A percentile compares a stretch with the other conserved stretches of the same genome.
Conservation (phyloP, 306 rosid genomes). For the Lablab purpureus region DNA sequence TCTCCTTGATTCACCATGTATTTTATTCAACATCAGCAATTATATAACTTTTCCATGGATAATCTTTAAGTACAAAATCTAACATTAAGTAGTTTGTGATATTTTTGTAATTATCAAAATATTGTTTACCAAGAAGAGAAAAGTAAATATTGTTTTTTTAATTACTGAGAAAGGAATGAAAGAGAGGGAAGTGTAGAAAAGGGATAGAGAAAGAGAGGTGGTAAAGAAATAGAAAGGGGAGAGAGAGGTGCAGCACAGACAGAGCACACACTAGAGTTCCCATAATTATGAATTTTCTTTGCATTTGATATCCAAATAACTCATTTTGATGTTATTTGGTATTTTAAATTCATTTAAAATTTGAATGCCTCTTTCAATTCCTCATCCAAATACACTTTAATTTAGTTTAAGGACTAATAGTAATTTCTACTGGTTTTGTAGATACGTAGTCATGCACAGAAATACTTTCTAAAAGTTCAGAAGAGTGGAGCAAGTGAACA, state of each 20-base stretch:
- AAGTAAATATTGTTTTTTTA: background rate
- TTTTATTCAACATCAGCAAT: too few species aligned
- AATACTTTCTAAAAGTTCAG: slow-evolving; percentile 88
- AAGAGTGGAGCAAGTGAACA: slow-evolving; percentile 86
- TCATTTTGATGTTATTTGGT: background rate
- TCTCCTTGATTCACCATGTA: too few species aligned
- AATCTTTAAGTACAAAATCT: background rate
- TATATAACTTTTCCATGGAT: background rate
- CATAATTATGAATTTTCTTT: background rate
- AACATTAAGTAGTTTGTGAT: background rate
- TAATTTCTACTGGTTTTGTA: slow-evolving; percentile 39
- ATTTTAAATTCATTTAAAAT: background rate
- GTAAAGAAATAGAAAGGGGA: background rate
- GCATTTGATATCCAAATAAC: slow-evolving; percentile 5
- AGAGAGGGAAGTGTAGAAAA: background rate
- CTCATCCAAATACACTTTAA: background rate
- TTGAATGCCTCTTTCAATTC: background rate
- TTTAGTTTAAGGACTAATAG: slow-evolving; percentile 10
- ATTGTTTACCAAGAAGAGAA: background rate
- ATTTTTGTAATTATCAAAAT: background rate
- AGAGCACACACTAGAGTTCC: background rate
- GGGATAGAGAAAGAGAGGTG: background rate
- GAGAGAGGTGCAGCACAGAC: background rate
- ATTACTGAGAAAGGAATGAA: background rate
- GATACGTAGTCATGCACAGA: slow-evolving; percentile 95